Conservation (phyloP, 306 rosid genomes). For the Senna tora region DNA sequence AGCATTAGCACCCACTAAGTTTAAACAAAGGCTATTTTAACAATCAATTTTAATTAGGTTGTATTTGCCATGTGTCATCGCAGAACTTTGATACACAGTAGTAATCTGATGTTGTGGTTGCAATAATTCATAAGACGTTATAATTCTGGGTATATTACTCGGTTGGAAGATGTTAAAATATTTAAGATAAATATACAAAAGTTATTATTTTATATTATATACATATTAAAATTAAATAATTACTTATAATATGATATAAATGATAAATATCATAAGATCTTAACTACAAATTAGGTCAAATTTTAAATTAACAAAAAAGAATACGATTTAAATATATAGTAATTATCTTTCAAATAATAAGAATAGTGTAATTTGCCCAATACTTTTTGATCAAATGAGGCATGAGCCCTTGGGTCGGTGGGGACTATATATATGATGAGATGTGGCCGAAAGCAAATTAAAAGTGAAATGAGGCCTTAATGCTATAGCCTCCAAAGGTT, state of each 20-base stretch:
- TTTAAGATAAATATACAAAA: too few relatives aligned
- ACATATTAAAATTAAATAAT: too few relatives aligned
- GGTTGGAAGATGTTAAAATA: too few relatives aligned
- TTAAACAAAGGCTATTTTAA: conserved; percentile 35
- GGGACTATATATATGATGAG: conserved; percentile 46
- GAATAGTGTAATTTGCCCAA: too few relatives aligned
- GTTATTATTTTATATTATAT: too few relatives aligned
- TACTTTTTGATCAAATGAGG: conserved; percentile 1
- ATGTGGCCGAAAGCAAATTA: conserved; percentile 66
- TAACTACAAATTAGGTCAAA: too few relatives aligned
- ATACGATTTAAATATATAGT: too few relatives aligned
- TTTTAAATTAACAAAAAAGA: too few relatives aligned
- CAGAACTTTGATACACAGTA: conserved; percentile 36
- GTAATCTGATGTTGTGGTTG: conserved; percentile 42
- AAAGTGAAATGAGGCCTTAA: conserved; percentile 33
- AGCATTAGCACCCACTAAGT: conserved; percentile 49
- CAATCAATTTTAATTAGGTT: conserved; percentile 24
- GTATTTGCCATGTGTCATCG: conserved; percentile 15
- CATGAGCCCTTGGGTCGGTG: conserved; percentile 37
- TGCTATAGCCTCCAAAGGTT: conserved; percentile 8
- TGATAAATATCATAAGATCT: too few relatives aligned
- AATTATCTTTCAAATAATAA: too few relatives aligned
- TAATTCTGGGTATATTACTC: background rate
- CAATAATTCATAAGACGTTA: conserved; percentile 32
- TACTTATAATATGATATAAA: too few relatives aligned